Evolutionary conservation across 2,329 filamentous ascomycete species (phyloP), one percentile per base, ranked within the genome.

Genomic region (Colletotrichum incanum): DNA sequence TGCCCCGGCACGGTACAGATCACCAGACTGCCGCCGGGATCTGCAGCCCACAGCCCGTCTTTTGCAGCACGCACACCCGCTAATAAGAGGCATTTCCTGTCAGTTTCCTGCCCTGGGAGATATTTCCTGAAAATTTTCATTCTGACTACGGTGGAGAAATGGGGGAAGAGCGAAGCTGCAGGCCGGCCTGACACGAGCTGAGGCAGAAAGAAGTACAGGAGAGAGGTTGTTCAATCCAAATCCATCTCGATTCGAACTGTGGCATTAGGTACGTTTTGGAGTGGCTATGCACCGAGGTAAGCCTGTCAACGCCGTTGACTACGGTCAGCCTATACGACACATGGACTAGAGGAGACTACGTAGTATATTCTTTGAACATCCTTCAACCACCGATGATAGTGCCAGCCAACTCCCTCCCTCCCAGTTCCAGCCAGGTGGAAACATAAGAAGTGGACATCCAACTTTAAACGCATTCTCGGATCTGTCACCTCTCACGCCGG

Each of bases 401-500:
- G 28, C 23, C 31, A 37, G 20, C 43, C 28, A 31, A n/a, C 43
- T n/a, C 31, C 20, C 7, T 28, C 20, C 43, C 45, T 20, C 8
- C 18, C n/a, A 23, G 43, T 26, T 37, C 43, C 58, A 20, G 43
- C 45, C 60, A 39, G 16, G 60, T 41, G 45, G 45, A 54, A 54
- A 64, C 61, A 47, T 31, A 34, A 54, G 26, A 31, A 56, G 49
- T 41, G 43, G 69, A 55, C 23, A 54, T 54, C 28, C 59, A 72
- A 72, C 58, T 64, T 26, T 64, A 72, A 64, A 69, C 69, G 41
- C 16, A 52, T 60, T 31, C 52, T 64, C 69, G 69, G 65, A 69
- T 69, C 69, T 60, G 59, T 69, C 47, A 18, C 34, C 54, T 56
- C 34, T 28, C 31, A 34, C 47, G 31, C 37, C 26, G 28, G 45